A percentile compares a stretch with the other conserved stretches of the same genome.
Evolutionary conservation across 176 grass and related monocot genomes (phyloP).

Genomic region (Puya raimondii): DNA sequence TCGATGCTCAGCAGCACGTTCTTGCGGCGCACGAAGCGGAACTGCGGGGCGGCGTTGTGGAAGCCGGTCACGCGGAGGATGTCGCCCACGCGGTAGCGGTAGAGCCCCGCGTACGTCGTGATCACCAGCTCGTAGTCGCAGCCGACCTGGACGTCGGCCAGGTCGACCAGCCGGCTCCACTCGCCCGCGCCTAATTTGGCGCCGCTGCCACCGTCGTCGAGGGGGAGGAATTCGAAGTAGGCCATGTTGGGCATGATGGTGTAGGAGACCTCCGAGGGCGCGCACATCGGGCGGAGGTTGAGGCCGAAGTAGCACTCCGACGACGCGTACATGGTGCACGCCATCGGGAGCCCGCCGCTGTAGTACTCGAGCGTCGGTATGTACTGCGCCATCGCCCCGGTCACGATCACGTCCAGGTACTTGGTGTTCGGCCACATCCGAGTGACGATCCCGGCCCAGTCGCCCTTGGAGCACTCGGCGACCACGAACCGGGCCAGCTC

Average conservation of each 20-base stretch:
- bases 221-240: slow-evolving; percentile 94
- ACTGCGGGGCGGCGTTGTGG: slow-evolving; percentile 77
- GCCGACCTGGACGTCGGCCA: slow-evolving; percentile 62
- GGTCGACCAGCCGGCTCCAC: slow-evolving; percentile 53
- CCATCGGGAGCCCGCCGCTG: slow-evolving; percentile 83
- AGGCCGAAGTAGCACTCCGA: slow-evolving; percentile 95
- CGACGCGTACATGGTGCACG: slow-evolving; percentile 94
- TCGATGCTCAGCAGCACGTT: slow-evolving; percentile 94
- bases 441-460: slow-evolving; percentile 76
- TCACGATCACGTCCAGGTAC: slow-evolving; percentile 94
- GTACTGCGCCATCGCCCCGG: slow-evolving; percentile 94
- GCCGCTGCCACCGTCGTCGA: slow-evolving; percentile 18
- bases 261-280: slow-evolving; percentile 82
- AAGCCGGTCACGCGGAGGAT: slow-evolving; percentile 73
- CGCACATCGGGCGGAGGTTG: slow-evolving; percentile 81
- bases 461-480: slow-evolving; percentile 49
- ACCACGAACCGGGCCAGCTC: slow-evolving; percentile 52
- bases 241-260: slow-evolving; percentile 99
- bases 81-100: slow-evolving; percentile 95
- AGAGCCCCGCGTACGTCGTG: slow-evolving; percentile 83
- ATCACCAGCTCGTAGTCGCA: slow-evolving; percentile 96
- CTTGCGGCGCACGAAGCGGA: slow-evolving; percentile 88
- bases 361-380: slow-evolving; percentile 79
- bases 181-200: slow-evolving; percentile 16
- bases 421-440: slow-evolving; percentile 89